A percentile compares a stretch with the other conserved stretches of the same genome.
These are phyloP conservation scores for Sphagnurus paluster DNA, from an alignment of 1,284 basidiomycete genomes.

Conservation along the genomic window DNA sequence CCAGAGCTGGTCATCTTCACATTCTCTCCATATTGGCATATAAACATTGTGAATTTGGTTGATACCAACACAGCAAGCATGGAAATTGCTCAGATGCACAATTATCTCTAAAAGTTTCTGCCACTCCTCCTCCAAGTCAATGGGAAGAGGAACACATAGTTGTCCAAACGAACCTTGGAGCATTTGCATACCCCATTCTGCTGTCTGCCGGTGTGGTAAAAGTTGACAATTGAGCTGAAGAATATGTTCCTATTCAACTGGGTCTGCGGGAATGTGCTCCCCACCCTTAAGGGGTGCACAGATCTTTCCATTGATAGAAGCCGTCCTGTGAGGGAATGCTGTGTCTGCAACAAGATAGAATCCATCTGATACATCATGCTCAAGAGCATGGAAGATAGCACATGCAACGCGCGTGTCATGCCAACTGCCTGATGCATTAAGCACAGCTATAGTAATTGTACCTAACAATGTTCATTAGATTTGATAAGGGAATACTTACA, in stretches of 20 bases:
- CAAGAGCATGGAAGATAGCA: constrained; percentile 37
- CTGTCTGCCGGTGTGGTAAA: constrained; percentile 40
- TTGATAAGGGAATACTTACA: not conserved
- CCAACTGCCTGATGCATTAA: constrained; percentile 51
- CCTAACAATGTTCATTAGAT: not conserved
- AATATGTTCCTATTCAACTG: constrained; percentile 17
- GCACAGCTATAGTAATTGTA: constrained; percentile 1
- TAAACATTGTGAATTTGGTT: constrained; percentile 43
- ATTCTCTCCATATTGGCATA: constrained; percentile 31
- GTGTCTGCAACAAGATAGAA: constrained; percentile 46
- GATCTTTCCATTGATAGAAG: constrained; percentile 33
- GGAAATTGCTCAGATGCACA: constrained; percentile 27
- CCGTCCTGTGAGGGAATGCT: constrained; percentile 41
- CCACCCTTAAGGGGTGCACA: constrained; percentile 41
- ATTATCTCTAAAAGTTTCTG: constrained; percentile 31
- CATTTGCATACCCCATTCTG: constrained; percentile 45
- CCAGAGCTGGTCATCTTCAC: constrained; percentile 31
- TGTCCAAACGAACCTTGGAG: constrained; percentile 44
- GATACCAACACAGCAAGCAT: constrained; percentile 30
- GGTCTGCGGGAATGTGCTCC: constrained; percentile 24
- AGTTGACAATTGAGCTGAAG: constrained; percentile 33
- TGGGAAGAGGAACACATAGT: constrained; percentile 35
- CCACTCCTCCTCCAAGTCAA: constrained; percentile 23
- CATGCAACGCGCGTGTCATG: constrained; percentile 42
- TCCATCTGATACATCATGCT: constrained; percentile 34